Base-by-base conservation (phyloP, 768 basidiomycete genomes). In the Hortiboletus campestris region DNA sequence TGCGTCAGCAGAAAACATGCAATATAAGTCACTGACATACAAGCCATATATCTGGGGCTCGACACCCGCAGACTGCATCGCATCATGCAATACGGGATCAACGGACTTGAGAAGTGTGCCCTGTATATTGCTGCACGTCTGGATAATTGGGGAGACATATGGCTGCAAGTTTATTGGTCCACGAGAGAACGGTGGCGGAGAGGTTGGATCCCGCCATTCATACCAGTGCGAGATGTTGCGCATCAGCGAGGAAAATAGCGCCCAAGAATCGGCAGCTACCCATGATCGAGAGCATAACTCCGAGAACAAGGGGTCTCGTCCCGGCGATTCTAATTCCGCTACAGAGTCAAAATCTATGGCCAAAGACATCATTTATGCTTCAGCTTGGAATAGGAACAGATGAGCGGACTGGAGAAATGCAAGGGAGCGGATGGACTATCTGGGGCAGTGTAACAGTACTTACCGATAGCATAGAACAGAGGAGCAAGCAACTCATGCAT, bases 1-100 rank as follows among this genome's bases (percentile, higher is more conserved):
- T 40, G 64, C 14, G 45, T 67, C 43, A 67, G 61, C 25, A 29
- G 13, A 48, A 52, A 48, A 44, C 46, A 60, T 53, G 38, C 14
- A 40, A 44, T 44, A 53, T 12, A 40, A 53, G 57, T 53, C 22
- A 56, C 32, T 12, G 50, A 75, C 91, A 70, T 72, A 94, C 89
- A 98, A 94, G 53, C 92, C 94, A 74, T 94, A 99, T 19, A 98
- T 89, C 68, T 98, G 97, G 6, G 95, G 94, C 70, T 99, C 97
- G 40, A 98, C 86, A 7, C 90, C 90, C 38, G 85, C 81, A 35
- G 79, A 80, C 61, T 91, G 86, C 75, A 99, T 76, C 49, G 81
- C 78, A 56, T 82, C 80, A 78, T 85, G 88, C 20, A 98, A 74
- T 41, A 83, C 70, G 17, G 92, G 92, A 71, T 99, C 97, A 28